Evolutionary conservation across 1,139 yeast genomes (phyloP), one percentile per base, ranked within the genome.

Genomic region (Debaryomyces fabryi): DNA sequence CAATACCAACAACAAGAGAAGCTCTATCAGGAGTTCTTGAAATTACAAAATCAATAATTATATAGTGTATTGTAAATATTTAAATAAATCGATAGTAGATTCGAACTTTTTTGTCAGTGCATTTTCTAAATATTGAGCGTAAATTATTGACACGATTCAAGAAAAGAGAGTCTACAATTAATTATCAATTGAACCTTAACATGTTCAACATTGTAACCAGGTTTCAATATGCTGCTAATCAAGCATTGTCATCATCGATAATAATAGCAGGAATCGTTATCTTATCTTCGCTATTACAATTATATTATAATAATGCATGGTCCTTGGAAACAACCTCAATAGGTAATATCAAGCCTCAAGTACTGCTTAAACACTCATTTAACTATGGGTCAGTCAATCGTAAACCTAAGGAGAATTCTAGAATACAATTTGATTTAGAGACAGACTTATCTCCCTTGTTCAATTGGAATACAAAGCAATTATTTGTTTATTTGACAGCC

Each of bases 401-500:
- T 42, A 80, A 79, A 52, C 85, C 91, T 40, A 92, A 89, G 69
- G 97, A 93, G 60, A 91, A 91, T 63, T 79, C 87, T 48, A 81
- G 81, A 59, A 68, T 91, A 39, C 71, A 70, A 15, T 91, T 92
- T 62, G 96, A 90, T 63, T 71, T 93, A 49, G 82, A 82, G 8
- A 79, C 78, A 1, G 80, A 76, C 56, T 71, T 93, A 57, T 65
- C 87, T 0, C 84, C 91, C 1, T 74, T 93, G 49, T 92, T 92
- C 79, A 91, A 88, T 67, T 93, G 98, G 97, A 93, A 93, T 69
- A 93, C 99, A 10, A 93, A 93, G 63, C 99, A 93, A 67, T 83
- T 93, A 18, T 92, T 93, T 64, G 88, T 87, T 4, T 93, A 92
- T 60, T 74, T 93, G 52, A 88, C 96, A 1, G 97, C 96, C 1